Base-by-base conservation (phyloP, 1,284 basidiomycete species). In the Malassezia brasiliensis region DNA sequence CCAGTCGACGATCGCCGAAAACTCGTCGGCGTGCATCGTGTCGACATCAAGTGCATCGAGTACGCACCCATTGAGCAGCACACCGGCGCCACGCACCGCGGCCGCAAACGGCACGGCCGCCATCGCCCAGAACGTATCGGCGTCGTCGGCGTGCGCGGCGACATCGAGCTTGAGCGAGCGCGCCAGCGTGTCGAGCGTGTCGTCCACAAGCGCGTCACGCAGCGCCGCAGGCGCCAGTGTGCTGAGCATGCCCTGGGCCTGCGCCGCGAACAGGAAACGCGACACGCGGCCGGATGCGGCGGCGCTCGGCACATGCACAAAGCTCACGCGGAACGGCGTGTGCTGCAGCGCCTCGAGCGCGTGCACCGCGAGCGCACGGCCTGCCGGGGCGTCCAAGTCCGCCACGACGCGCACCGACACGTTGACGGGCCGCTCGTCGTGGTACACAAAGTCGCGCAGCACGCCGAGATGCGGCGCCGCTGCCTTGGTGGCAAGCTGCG, bases 381-480 rank as follows among this genome's bases (percentile, higher is more conserved):
- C 47, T 1, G 10, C 8, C 2, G 34, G n/a, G 12, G 20, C 12
- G 25, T 38, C 34, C n/a, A 48, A 8, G 36, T 48, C 47, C 14
- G 19, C 47, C 6, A 48, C 39, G 37, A 44, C 30, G 20, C 35
- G 17, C 22, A 82, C 39, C 82, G 56, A 0, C 77, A 76, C 12
- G 79, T 62, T 44, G 14, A 47, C 14, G 38, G 52, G 32, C 37
- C 22, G 56, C 79, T 59, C 63, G 84, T 82, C 62, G 22, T 84
- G 81, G 74, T 87, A 86, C 10, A 87, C 65, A 68, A 84, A 87
- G 7, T 79, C 75, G 17, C 77, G 76, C 8, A 56, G 34, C 20
- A 19, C 32, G 2, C 52, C 45, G 1, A 30, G 22, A 14, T 50
- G 37, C 4, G 6, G 78, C 76, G 38, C 69, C 67, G 31, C 66